Evolutionary conservation across 345 rosid genomes (phyloP), one percentile per base, ranked within the genome.

Genomic region (Eucalyptus curtisii): DNA sequence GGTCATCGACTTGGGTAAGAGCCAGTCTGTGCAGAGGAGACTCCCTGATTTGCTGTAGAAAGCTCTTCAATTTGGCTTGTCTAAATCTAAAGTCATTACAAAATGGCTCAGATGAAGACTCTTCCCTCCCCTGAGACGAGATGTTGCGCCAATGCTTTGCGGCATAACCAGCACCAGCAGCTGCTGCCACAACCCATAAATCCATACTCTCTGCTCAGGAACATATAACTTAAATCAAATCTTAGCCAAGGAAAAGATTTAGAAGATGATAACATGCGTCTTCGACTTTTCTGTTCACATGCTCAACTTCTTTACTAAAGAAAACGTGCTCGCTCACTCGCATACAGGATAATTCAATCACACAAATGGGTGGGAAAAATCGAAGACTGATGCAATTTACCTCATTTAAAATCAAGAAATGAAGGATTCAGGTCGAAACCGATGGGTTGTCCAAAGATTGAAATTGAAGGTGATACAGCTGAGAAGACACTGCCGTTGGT

Each of bases 211-310:
- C 82, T 76, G 82, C 2, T 76, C 82, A 37, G 45, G 45, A 37
- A 11, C 27, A 76, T 19, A 76, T 52, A 16, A 76, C 3, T 12
- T 37, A 2, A 37, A 19, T 76, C 82, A 37, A 85, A 76, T 88
- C 49, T 87, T 94, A 96, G 88, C 96, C 95, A 87, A 95, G 87
- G 64, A 93, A 89, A 90, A 95, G 93, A 86, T 92, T 92, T 59
- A 93, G 94, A 86, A 92, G 95, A 80, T 22, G 71, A 13, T 71
- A 76, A 10, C 13, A 20, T 5, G 45, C 12, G 27, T 37, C 47
- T 76, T 37, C 3, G 7, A 37, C 82, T 37, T 71, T 37, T 71
- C 13, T 71, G 11, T 71, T 71, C 79, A 16, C 42, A 37, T 10
- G 81, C 25, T 24, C 45, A 10, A 71, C 45, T 33, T 68, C 80